Evolutionary conservation across 495 filamentous ascomycete genomes (phyloP), one percentile per base, ranked within the genome.

Genomic region (Talaromyces stipitatus): DNA sequence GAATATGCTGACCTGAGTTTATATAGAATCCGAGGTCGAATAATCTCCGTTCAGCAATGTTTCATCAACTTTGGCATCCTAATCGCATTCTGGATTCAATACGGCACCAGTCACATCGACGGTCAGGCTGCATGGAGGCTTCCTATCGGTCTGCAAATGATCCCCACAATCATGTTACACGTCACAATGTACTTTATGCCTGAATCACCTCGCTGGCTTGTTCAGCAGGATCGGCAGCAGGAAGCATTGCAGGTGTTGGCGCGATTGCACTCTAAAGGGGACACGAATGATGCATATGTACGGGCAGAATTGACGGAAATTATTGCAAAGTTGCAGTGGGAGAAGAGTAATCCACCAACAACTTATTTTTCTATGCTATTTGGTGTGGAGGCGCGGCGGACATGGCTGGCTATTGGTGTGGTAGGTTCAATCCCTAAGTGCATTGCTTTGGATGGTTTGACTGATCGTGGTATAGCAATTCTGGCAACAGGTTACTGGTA

Each of bases 121-220:
- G 61, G 61, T 2, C 18, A 60, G 1, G 61, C 61, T 14, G 55
- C 63, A n/a, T 65, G 61, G 58, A 50, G 63, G 1, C 29, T 63
- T 1, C 55, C 61, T 11, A 29, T 65, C 3, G 61, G 61, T 2
- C 41, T 65, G 3, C 63, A 65, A 23, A 61, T 65, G 61, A 47
- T 65, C n/a, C 63, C 63, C 4, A 63, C 61, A 2, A 58, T 61
- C 14, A 29, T 52, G 2, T 54, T 69, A 2, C 63, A 64, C 24
- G 32, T 65, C 14, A 57, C 56, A 9, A 63, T 63, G 61, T 63
- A 54, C 26, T 63, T 62, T 28, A 46, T 63, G 38, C 77, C 76
- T 1, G 75, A 78, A 58, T 75, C 72, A 6, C 76, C 77, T 10
- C 71, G 75, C 20, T 80, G 75, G 75, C 66, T 78, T 2, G 62